Conservation (phyloP, 2,329 filamentous ascomycete species). For the Ophiocordyceps camponoti-leonardi region DNA sequence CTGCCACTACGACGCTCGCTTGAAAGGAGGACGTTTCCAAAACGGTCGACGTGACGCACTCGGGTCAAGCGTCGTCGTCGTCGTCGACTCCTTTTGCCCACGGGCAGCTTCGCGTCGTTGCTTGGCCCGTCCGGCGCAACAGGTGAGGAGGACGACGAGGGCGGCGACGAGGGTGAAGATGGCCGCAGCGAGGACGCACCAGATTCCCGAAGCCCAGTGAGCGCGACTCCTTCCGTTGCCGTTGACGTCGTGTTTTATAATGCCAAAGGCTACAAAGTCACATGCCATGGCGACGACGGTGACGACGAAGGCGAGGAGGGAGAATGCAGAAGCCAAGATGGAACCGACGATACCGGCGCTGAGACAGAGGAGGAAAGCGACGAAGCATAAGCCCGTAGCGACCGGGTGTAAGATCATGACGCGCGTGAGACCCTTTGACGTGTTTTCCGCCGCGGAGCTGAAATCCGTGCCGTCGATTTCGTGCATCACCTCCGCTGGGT, state of each 20-base stretch:
- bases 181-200: constrained; percentile 39
- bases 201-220: constrained; percentile 35
- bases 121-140: constrained; percentile 33
- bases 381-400: constrained; percentile 36
- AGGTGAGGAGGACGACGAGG: constrained; percentile 42
- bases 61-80: constrained; percentile 2
- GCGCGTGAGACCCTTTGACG: constrained; percentile 31
- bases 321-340: constrained; percentile 30
- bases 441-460: constrained; percentile 22
- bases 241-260: constrained; percentile 37
- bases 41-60: constrained; percentile 4
- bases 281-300: constrained; percentile 30
- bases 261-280: constrained; percentile 40
- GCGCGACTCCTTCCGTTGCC: constrained; percentile 26
- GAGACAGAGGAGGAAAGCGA: constrained; percentile 38
- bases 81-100: no score
- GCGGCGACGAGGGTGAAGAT: constrained; percentile 36
- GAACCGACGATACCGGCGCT: constrained; percentile 34
- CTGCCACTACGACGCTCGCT: background rate
- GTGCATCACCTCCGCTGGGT: constrained; percentile 27
- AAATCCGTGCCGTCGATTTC: constrained; percentile 19
- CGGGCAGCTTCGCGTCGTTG: constrained; percentile 12
- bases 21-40: constrained; percentile 3
- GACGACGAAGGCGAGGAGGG: constrained; percentile 32
- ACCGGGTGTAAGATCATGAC: constrained; percentile 47